phyloP scores from a whole-genome alignment of 768 basidiomycete genomes.

The Hericium rajendrae region DNA sequence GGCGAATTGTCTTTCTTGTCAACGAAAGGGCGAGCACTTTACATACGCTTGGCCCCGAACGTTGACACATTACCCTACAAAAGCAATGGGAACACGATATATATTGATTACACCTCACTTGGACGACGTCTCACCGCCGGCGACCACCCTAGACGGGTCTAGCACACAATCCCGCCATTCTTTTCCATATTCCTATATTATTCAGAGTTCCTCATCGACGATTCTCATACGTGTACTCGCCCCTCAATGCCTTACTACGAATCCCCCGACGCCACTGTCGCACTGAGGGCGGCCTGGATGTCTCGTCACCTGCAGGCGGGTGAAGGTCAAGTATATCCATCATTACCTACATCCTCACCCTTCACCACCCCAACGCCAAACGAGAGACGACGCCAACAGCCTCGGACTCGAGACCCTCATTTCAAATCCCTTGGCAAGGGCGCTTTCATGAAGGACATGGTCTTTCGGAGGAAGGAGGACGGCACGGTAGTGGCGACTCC shows the following conservation, averaged over 20 bases:
- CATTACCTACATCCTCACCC: background rate
- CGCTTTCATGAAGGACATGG: slow-evolving; percentile 7
- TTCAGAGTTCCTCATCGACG: too few species aligned
- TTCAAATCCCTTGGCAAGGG: slow-evolving; percentile 8
- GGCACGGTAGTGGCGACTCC: background rate
- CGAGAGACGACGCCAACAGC: background rate
- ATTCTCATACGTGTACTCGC: too few species aligned
- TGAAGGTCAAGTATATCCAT: background rate
- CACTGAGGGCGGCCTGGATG: slow-evolving; percentile 21
- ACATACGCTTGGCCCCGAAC: too few species aligned
- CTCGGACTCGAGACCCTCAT: slow-evolving; percentile 6
- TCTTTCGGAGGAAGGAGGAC: background rate
- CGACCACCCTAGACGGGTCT: too few species aligned
- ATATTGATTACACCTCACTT: too few species aligned
- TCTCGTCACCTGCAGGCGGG: slow-evolving; percentile 20
- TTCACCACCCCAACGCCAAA: background rate
- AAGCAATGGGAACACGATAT: too few species aligned
- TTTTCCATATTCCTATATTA: too few species aligned
- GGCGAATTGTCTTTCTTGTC: too few species aligned
- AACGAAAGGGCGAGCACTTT: too few species aligned
- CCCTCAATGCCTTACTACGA: slow-evolving; percentile 8
- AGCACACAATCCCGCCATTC: too few species aligned
- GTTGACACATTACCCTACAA: too few species aligned
- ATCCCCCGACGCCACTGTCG: slow-evolving; percentile 27
- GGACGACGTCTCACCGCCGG: too few species aligned